A percentile compares a stretch with the other conserved stretches of the same genome.
Evolutionary conservation across 352 stramenopile genomes (phyloP).

Genomic region (Phytophthora megakarya): DNA sequence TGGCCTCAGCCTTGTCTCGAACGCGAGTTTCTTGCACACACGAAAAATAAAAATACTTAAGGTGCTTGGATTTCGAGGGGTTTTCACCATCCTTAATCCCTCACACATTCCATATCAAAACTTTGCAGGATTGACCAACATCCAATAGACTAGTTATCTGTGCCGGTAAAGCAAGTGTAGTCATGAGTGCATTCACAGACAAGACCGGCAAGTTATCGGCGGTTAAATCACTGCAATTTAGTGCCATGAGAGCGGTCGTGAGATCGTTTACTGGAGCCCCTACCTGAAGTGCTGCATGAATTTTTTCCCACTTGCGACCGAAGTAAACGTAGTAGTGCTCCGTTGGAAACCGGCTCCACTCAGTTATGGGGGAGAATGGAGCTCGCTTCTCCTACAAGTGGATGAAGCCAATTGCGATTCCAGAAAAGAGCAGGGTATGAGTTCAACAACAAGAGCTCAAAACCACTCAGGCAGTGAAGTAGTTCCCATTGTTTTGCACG

Average conservation of each 20-base stretch:
- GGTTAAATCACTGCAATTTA: neutral
- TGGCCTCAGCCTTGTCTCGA: neutral
- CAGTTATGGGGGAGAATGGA: neutral
- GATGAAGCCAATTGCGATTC: neutral
- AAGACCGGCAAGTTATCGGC: neutral
- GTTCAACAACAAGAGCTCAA: neutral
- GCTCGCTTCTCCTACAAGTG: neutral
- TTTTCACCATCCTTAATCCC: slow-evolving; percentile 1
- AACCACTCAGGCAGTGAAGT: neutral
- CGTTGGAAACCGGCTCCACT: neutral
- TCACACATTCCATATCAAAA: slow-evolving; percentile 7
- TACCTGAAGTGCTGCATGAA: neutral
- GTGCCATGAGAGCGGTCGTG: neutral
- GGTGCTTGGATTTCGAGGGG: neutral
- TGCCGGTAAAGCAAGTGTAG: neutral
- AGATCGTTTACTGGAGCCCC: neutral
- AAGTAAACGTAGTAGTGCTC: neutral
- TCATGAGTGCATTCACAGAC: slow-evolving; percentile 1
- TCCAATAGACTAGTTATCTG: neutral
- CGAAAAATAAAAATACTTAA: slow-evolving; percentile 17
- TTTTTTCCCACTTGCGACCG: neutral
- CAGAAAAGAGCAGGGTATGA: neutral
- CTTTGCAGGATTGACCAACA: slow-evolving; percentile 4
- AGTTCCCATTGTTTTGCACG: neutral
- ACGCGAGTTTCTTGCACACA: slow-evolving; percentile 10